Percentiles rank a stretch among this genome's conserved stretches.
phyloP scores from a whole-genome alignment of 2,329 filamentous ascomycete genomes.

The Botrytis elliptica region DNA sequence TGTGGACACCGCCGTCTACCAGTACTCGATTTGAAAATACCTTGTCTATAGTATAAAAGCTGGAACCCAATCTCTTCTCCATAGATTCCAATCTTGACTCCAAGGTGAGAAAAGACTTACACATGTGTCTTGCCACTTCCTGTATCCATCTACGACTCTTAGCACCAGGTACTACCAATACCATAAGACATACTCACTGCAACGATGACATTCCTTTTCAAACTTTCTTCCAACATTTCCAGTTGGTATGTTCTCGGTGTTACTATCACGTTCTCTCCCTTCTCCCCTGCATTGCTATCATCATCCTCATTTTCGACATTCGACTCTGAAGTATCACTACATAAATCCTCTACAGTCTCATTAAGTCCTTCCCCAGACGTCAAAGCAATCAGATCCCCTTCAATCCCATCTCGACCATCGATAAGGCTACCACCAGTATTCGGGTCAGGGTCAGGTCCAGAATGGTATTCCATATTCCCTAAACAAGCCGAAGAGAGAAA shows the following conservation, averaged over 20 bases:
- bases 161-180: not conserved
- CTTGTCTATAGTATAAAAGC: not conserved
- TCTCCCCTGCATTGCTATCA: not conserved
- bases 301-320: not conserved
- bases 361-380: not conserved
- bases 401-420: not conserved
- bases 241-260: slow-evolving; percentile 56
- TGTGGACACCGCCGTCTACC: not conserved
- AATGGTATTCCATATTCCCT: not conserved
- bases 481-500: not conserved
- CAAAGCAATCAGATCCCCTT: not conserved
- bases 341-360: not conserved
- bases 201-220: slow-evolving; percentile 69
- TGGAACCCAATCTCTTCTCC: not conserved
- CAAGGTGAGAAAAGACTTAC: slow-evolving; percentile 13
- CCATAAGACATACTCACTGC: slow-evolving; percentile 48
- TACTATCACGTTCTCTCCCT: slow-evolving; percentile 26
- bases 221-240: slow-evolving; percentile 72
- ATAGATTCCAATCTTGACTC: too few species aligned
- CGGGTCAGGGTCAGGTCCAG: not conserved
- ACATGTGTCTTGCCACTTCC: slow-evolving; percentile 23
- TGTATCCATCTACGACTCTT: slow-evolving; percentile 20
- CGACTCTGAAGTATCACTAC: not conserved
- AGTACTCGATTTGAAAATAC: not conserved
- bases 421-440: not conserved